Evolutionary conservation across 106 monocot species (phyloP).

Genomic region (Dendrobium huoshanense): DNA sequence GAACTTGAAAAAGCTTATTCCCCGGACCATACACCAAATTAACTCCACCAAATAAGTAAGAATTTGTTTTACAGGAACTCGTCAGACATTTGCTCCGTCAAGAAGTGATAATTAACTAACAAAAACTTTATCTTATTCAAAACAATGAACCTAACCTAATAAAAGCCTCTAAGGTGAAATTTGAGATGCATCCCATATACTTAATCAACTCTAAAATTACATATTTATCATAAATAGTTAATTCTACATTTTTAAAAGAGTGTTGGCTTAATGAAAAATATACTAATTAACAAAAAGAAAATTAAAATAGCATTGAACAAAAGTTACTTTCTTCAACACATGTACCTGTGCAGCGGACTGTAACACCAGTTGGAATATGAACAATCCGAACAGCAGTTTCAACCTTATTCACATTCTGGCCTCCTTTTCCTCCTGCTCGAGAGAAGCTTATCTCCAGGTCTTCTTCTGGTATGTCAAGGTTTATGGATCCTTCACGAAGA

Average conservation of each 20-base stretch:
- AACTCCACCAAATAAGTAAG: not conserved
- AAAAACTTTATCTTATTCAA: not conserved
- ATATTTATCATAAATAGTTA: not conserved
- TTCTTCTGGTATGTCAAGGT: conserved; percentile 90
- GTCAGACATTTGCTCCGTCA: not conserved
- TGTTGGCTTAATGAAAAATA: not conserved
- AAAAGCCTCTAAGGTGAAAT: not conserved
- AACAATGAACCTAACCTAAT: not conserved
- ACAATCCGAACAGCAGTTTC: conserved; percentile 95
- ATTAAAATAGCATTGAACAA: not conserved
- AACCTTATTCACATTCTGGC: conserved; percentile 99
- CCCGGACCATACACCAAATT: not conserved
- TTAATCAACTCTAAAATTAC: not conserved
- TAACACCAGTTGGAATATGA: conserved; percentile 84
- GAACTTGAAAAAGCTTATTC: not conserved
- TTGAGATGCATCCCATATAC: not conserved
- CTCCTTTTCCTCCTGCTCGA: conserved; percentile 92
- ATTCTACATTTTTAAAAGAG: not conserved
- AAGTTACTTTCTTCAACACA: conserved; percentile 2
- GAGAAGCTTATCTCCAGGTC: conserved; percentile 81
- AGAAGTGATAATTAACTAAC: not conserved
- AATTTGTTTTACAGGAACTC: not conserved
- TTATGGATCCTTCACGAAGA: conserved; percentile 78
- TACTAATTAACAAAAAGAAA: too few species aligned
- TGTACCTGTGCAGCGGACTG: conserved; percentile 89